A percentile compares a stretch with the other conserved stretches of the same genome.
Evolutionary conservation across 2,329 filamentous ascomycete species (phyloP).

Genomic region (Clathrospora elynae): DNA sequence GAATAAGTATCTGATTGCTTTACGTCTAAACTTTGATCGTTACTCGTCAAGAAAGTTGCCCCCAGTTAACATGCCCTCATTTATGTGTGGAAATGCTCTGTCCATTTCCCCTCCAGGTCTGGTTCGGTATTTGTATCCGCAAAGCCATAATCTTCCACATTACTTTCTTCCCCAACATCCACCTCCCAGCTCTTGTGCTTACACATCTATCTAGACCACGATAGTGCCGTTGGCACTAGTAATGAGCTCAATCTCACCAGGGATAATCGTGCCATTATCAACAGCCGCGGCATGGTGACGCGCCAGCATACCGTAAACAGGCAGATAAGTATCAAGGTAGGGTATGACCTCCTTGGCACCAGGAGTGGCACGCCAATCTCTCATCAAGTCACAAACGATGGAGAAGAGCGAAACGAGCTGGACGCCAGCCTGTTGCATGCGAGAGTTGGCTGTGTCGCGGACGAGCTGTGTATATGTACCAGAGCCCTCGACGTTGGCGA

Average conservation of each 20-base stretch:
- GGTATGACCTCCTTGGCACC: slow-evolving; percentile 62
- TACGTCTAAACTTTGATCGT: too few species aligned
- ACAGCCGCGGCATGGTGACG: slow-evolving; percentile 66
- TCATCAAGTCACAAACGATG: slow-evolving; percentile 71
- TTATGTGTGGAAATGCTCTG: too few species aligned
- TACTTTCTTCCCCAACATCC: background rate
- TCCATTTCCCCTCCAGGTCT: too few species aligned
- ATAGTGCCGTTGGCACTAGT: slow-evolving; percentile 25
- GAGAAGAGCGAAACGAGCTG: slow-evolving; percentile 66
- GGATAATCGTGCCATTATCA: slow-evolving; percentile 62
- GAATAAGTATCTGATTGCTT: too few species aligned
- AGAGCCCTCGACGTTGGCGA: slow-evolving; percentile 72
- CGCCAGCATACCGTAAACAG: slow-evolving; percentile 68
- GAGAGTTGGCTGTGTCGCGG: slow-evolving; percentile 67
- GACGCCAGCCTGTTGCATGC: slow-evolving; percentile 70
- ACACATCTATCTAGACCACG: slow-evolving; percentile 8
- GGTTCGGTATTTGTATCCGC: too few species aligned
- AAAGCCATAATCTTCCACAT: background rate
- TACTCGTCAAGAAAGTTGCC: too few species aligned
- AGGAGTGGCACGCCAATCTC: slow-evolving; percentile 67
- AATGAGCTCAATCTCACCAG: slow-evolving; percentile 57
- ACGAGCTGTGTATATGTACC: slow-evolving; percentile 68
- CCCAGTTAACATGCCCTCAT: too few species aligned
- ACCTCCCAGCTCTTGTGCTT: background rate
- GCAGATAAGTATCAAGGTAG: slow-evolving; percentile 67